A percentile compares a stretch with the other conserved stretches of the same genome.
These are phyloP conservation scores for Zygosaccharomyces pseudobailii DNA, from an alignment of 1,139 yeast genomes.

Conservation along the genomic window DNA sequence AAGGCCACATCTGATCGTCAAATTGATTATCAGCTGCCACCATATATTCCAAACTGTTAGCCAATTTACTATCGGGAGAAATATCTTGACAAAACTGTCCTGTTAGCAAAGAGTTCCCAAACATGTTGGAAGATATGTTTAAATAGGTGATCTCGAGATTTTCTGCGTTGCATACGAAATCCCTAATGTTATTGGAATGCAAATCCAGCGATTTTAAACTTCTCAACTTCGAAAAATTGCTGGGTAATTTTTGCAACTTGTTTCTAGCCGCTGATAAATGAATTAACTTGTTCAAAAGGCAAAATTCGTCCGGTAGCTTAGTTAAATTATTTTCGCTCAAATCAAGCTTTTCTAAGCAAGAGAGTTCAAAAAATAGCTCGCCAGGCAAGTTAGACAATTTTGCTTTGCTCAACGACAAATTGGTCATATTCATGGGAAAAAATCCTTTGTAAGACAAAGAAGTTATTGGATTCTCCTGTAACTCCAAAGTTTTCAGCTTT, in stretches of 20 bases:
- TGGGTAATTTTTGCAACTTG: slow-evolving; percentile 70
- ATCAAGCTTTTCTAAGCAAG: slow-evolving; percentile 67
- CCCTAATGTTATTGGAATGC: slow-evolving; percentile 78
- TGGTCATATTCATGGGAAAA: slow-evolving; percentile 57
- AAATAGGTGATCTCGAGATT: slow-evolving; percentile 52
- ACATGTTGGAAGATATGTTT: slow-evolving; percentile 77
- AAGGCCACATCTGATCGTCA: slow-evolving; percentile 70
- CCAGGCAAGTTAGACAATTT: slow-evolving; percentile 71
- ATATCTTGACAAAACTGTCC: slow-evolving; percentile 25
- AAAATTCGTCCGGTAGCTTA: slow-evolving; percentile 66
- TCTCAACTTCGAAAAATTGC: slow-evolving; percentile 54
- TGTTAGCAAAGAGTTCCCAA: slow-evolving; percentile 37
- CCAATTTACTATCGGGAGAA: slow-evolving; percentile 37
- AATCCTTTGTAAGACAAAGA: slow-evolving; percentile 59
- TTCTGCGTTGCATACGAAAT: slow-evolving; percentile 68
- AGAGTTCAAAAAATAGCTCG: slow-evolving; percentile 56
- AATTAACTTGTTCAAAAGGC: slow-evolving; percentile 52
- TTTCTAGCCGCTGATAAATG: slow-evolving; percentile 71
- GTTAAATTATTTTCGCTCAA: slow-evolving; percentile 82
- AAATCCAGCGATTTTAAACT: slow-evolving; percentile 69
- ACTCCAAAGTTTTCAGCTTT: slow-evolving; percentile 49
- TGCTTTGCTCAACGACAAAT: slow-evolving; percentile 75
- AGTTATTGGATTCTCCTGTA: slow-evolving; percentile 79
- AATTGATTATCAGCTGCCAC: slow-evolving; percentile 80
- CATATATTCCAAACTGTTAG: slow-evolving; percentile 52